phyloP scores from a whole-genome alignment of 139 green algal species.

The Chlorella ohadii region DNA sequence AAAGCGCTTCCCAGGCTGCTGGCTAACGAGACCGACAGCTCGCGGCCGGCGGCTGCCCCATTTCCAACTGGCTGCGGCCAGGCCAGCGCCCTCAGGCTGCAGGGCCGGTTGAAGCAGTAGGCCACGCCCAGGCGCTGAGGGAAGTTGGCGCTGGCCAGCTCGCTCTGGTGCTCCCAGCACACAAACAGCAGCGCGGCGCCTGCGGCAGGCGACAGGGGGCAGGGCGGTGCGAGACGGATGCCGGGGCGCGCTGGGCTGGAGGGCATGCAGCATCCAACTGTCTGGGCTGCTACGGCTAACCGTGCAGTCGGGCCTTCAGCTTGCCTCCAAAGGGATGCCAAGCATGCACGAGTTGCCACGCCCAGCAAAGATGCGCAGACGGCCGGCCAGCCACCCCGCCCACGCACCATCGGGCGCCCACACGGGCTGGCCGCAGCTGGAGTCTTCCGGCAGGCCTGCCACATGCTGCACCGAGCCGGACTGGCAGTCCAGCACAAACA shows the following conservation, averaged over 20 bases:
- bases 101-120: constrained; percentile 91
- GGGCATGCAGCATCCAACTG: no score
- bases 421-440: constrained; percentile 72
- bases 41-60: not conserved
- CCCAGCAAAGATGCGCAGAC: no score
- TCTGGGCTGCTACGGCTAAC: not conserved
- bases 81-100: constrained; percentile 59
- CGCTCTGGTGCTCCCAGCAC: constrained; percentile 73
- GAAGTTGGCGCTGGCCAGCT: constrained; percentile 62
- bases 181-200: constrained; percentile 70
- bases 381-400: not conserved
- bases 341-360: not conserved
- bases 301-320: no score
- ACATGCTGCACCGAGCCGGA: constrained; percentile 44
- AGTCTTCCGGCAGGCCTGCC: constrained; percentile 44
- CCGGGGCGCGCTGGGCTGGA: no score
- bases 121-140: constrained; percentile 82
- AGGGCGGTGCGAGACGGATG: not conserved
- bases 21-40: constrained; percentile 19
- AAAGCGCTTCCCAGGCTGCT: constrained; percentile 50
- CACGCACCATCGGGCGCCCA: constrained; percentile 68
- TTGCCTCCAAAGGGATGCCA: not conserved
- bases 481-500: constrained; percentile 75
- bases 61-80: constrained; percentile 30
- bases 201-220: constrained; percentile 14